Evolutionary conservation across 108 stramenopile species (phyloP).

Genomic region (Licmophora abbreviata): DNA sequence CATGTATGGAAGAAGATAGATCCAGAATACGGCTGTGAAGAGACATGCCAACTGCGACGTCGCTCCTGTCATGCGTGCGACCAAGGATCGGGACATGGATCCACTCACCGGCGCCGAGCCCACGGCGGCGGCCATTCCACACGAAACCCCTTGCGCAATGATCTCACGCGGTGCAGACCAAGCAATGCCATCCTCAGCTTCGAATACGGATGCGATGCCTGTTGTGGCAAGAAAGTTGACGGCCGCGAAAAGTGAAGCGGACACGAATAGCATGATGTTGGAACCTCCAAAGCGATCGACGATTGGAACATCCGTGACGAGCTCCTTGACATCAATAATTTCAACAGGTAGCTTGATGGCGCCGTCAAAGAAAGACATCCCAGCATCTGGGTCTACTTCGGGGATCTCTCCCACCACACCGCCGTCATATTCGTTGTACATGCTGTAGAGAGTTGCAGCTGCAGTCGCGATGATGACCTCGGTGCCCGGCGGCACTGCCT

Average conservation of each 20-base stretch:
- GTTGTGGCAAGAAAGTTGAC: constrained; percentile 78
- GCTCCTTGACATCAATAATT: constrained; percentile 40
- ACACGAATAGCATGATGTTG: constrained; percentile 30
- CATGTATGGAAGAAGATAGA: constrained; percentile 76
- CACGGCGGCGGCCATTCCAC: constrained; percentile 53
- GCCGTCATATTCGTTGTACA: constrained; percentile 49
- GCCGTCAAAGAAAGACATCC: constrained; percentile 43
- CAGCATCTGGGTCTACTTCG: constrained; percentile 42
- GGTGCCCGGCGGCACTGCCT: constrained; percentile 58
- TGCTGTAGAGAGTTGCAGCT: constrained; percentile 51
- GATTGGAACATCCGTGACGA: constrained; percentile 50
- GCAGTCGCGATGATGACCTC: constrained; percentile 74
- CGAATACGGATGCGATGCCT: constrained; percentile 72
- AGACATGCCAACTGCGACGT: constrained; percentile 65
- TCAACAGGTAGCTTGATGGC: constrained; percentile 54
- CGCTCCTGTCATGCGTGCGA: constrained; percentile 73
- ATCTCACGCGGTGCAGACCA: constrained; percentile 77
- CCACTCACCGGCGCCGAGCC: constrained; percentile 75
- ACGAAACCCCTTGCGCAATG: constrained; percentile 64
- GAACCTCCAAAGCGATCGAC: constrained; percentile 58
- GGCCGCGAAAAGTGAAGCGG: constrained; percentile 56
- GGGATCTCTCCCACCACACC: constrained; percentile 80
- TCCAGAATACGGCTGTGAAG: constrained; percentile 62
- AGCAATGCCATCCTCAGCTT: constrained; percentile 57
- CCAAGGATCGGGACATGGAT: constrained; percentile 65